Base-by-base conservation (phyloP, 179 eudicot species). In the Drosera spatulata region DNA sequence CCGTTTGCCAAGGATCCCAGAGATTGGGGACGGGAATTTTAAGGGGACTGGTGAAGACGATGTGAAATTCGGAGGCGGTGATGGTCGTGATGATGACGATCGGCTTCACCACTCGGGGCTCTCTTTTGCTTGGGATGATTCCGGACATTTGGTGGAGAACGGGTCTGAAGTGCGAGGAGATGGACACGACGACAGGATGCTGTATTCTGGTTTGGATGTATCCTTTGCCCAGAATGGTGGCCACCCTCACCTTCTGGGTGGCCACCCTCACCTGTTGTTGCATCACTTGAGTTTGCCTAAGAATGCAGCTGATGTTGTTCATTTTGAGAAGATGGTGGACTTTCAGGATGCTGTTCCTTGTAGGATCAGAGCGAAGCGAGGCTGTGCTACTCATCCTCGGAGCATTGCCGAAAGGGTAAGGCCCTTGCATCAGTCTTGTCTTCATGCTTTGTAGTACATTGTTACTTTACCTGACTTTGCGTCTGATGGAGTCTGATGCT, bases 401-500 rank as follows among this genome's bases (percentile, higher is more conserved):
- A 91, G 97, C 70, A 91, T 91, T 60, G 97, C 97, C 10, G 97
- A 91, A 66, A 82, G 97, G 91, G 97, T 91, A 77, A 74, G 33
- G 22, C 46, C 63, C 59, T 6, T 39, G 15, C 22, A 13, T 45
- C n/a, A 12, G 33, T 2, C 12, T 41, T 46, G 2, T 10, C 11
- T 2, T 10, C 49, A 4, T 50, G 53, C 10, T 50, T 7, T n/a
- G 1, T 12, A 50, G 5, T 14, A 10, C 1, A 7, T 50, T 50
- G 10, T 4, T 10, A 50, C 1, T 12, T 12, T 14, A 50, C 10
- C 1, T 10, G 10, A 45, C 49, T 45, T 6, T 6, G 7, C 1
- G 10, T 6, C 49, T 45, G 2, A 6, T 45, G 49, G 49, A 45
- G 10, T 6, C 7, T 45, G 7, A 45, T 45, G 8, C 10, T 45